phyloP scores from a whole-genome alignment of 805 yeast genomes.

The Candida maesae region DNA sequence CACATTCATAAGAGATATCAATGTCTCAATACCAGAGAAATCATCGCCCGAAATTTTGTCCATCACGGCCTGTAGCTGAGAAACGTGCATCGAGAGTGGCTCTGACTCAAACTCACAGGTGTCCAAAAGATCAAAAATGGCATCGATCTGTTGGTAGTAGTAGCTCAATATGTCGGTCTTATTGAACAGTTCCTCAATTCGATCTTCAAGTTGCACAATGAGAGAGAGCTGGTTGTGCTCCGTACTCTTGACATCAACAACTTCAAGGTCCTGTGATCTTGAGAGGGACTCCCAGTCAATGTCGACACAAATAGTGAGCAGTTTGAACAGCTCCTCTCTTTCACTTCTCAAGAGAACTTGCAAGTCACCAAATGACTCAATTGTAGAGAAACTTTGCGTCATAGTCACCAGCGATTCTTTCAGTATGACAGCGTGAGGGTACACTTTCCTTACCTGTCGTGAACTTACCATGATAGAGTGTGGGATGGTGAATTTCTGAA shows the following conservation, averaged over 20 bases:
- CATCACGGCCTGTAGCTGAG: slow-evolving; percentile 33
- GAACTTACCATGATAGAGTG: slow-evolving; percentile 43
- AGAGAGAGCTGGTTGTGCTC: slow-evolving; percentile 33
- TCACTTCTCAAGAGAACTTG: slow-evolving; percentile 39
- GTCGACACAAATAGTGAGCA: slow-evolving; percentile 33
- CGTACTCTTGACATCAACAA: slow-evolving; percentile 26
- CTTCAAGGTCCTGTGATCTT: slow-evolving; percentile 45
- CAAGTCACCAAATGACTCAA: slow-evolving; percentile 38
- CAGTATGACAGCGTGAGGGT: slow-evolving; percentile 55
- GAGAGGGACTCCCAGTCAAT: slow-evolving; percentile 53
- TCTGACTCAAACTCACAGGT: slow-evolving; percentile 26
- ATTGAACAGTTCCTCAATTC: slow-evolving; percentile 19
- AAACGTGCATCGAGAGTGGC: slow-evolving; percentile 21
- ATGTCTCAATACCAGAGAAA: slow-evolving; percentile 30
- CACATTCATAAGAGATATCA: slow-evolving; percentile 34
- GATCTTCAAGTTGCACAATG: slow-evolving; percentile 27
- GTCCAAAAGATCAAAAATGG: slow-evolving; percentile 23
- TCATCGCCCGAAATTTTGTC: slow-evolving; percentile 35
- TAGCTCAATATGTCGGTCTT: slow-evolving; percentile 29
- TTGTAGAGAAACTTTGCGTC: slow-evolving; percentile 26
- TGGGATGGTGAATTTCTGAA: slow-evolving; percentile 57
- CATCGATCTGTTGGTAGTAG: slow-evolving; percentile 27
- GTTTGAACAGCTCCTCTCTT: slow-evolving; percentile 30
- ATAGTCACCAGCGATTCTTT: slow-evolving; percentile 47
- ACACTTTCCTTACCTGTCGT: slow-evolving; percentile 44